Base-by-base conservation (phyloP, 352 stramenopile genomes). In the Peronospora belbahrii region DNA sequence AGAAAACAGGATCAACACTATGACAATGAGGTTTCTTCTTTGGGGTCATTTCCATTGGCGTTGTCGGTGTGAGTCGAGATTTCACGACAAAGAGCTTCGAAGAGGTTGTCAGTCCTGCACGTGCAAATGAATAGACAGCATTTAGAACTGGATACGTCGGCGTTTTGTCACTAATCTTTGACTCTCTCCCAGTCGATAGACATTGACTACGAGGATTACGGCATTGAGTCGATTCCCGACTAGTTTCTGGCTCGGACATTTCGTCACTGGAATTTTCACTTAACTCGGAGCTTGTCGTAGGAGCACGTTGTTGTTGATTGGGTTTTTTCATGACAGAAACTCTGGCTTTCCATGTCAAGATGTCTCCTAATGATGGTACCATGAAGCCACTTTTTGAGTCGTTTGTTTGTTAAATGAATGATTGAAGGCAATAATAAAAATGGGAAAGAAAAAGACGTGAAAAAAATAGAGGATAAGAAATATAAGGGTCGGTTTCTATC, bases 241-340 rank as follows among this genome's bases (percentile, higher is more conserved):
- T n/a, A n/a, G n/a, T 74, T 59, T 84, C 74, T 22, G 71, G 83
- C 59, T 83, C 71, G n/a, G 59, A 77, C 47, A 65, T 33, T 23
- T 79, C 64, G 63, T 76, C 51, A 34, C 44, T 58, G 13, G 48
- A 57, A 33, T n/a, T n/a, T n/a, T 64, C 62, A 35, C 61, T 57
- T 38, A 69, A 40, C 56, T 80, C 62, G 30, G 60, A 80, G 28
- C 59, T 77, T 25, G 67, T 48, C 6, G 64, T 82, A 31, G 63
- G 63, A 15, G 63, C 67, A 39, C 60, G 59, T 5, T 39, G 27
- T 15, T 45, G 8, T 31, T n/a, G n/a, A n/a, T 56, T 67, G 18
- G 47, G 27, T 20, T 48, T 56, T 10, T 48, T 56, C 32, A 30
- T 30, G 34, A 14, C 31, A 36, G 30, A 37, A 15, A 14, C 31